Evolutionary conservation across 306 rosid species (phyloP), one percentile per base, ranked within the genome.

Genomic region (Parietaria judaica): DNA sequence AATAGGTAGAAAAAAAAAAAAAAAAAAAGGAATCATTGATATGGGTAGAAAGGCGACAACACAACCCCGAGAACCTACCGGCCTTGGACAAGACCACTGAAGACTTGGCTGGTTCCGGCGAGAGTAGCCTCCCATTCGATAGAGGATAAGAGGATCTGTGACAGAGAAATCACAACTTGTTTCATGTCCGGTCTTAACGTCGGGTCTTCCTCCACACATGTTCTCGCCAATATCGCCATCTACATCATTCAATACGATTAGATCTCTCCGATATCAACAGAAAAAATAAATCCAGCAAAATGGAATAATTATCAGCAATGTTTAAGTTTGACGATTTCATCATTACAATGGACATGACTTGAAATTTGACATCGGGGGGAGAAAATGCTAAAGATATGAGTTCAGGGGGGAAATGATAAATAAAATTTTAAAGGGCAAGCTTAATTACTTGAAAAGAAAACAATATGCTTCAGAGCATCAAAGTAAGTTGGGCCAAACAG

Each of bases 71-170:
- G 31, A 23, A 23, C 17, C 76, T 88, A 88, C 78, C 98, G 80
- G 82, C 99, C 99, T 70, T 88, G 99, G 69, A 80, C 99, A 75
- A 88, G 99, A 23, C 99, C 99, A 78, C 99, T 88, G 71, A 92
- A 92, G 53, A 92, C 96, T 71, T 92, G 99, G 76, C 99, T 92
- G 73, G 84, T 92, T 63, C 99, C 99, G 6, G 99, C 96, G 11
- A 92, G 94, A 74, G 99, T 92, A 11, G 99, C 95, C 81, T 92
- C 99, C 99, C 99, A 92, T 77, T 92, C 99, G 57, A 92, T 74
- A 5, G 99, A 86, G 59, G 96, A 86, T 11, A 92, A 82, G 12
- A 86, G 88, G 65, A 88, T 82, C 61, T 92, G 99, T n/a, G 99
- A 92, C 68, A 88, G 72, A 7, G 99, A 80, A 57, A 92, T 92